Base-by-base conservation (phyloP, 192 early-diverging fungal genomes). In the Backusella macrospora region DNA sequence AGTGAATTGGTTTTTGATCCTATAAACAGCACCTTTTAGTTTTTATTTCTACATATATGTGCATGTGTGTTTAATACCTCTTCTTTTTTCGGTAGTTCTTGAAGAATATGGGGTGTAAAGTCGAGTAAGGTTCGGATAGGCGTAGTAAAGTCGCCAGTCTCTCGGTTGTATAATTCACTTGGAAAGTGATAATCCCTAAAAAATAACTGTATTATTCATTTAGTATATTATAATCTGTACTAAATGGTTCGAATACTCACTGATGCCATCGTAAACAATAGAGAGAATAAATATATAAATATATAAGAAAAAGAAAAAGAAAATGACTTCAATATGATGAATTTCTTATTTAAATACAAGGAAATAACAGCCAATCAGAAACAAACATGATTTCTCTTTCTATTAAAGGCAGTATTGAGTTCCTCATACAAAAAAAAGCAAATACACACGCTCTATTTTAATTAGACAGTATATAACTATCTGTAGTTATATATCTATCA, bases 151-250 rank as follows among this genome's bases (percentile, higher is more conserved):
- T 82, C 78, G 15, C 80, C 52, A 0, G 78, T 83, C 18, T 82
- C 79, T 39, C 71, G 75, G 59, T 86, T 75, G 44, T 84, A 86
- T 38, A 86, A 69, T 62, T 86, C 85, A 13, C 72, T 48, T 38
- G 85, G 85, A 46, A 84, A 86, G 5, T 74, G 73, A 62, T 84
- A 84, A 68, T 86, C 85, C 62, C 80, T 71, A 76, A 86, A 86
- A 16, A 86, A 78, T 29, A 82, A 29, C 77, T 78, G 64, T 12
- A n/a, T 23, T 26, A 59, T 26, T 59, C n/a, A 52, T 52, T 18
- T 59, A 59, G 3, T 8, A 13, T 59, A 10, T 59, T 34, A 34
- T 34, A 34, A 23, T 45, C 1, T 69, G 18, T 10, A 65, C 21
- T 44, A 2, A 38, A 13, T 26, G 9, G 26, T 13, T 16, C 6